phyloP scores from a whole-genome alignment of 495 filamentous ascomycete species.

The Podospora fimiseda region DNA sequence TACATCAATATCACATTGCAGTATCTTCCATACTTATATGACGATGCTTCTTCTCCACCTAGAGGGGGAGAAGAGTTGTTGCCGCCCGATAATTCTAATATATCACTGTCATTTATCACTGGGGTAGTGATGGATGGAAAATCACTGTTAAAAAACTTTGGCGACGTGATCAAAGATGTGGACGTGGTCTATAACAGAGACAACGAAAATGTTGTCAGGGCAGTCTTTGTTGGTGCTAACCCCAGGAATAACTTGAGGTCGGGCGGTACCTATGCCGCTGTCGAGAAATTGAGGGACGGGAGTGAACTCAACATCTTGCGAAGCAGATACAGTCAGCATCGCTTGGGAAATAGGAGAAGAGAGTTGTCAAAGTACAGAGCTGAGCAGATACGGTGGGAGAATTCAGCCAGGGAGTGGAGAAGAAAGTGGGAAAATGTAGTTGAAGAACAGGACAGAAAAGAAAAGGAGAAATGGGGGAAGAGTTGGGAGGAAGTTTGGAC shows the following conservation, averaged over 20 bases:
- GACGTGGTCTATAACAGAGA: slow-evolving; percentile 48
- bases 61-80: slow-evolving; percentile 45
- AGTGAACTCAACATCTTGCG: neutral
- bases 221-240: slow-evolving; percentile 79
- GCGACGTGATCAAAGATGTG: slow-evolving; percentile 62
- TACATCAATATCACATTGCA: slow-evolving; percentile 80
- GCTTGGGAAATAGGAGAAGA: no score
- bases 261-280: slow-evolving; percentile 71
- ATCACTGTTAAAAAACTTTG: slow-evolving; percentile 66
- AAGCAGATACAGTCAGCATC: neutral
- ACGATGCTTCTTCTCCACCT: slow-evolving; percentile 39
- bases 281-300: slow-evolving; percentile 53
- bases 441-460: neutral
- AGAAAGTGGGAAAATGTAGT: neutral
- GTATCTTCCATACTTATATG: slow-evolving; percentile 62
- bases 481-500: no score
- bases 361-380: no score
- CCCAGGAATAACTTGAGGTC: slow-evolving; percentile 80
- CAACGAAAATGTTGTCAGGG: slow-evolving; percentile 54
- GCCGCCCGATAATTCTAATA: slow-evolving; percentile 79
- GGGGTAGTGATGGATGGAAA: slow-evolving; percentile 70
- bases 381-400: no score
- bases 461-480: neutral
- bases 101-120: slow-evolving; percentile 72
- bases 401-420: no score